Evolutionary conservation across 805 yeast species (phyloP).

Genomic region (Limtongozyma cylindracea): DNA sequence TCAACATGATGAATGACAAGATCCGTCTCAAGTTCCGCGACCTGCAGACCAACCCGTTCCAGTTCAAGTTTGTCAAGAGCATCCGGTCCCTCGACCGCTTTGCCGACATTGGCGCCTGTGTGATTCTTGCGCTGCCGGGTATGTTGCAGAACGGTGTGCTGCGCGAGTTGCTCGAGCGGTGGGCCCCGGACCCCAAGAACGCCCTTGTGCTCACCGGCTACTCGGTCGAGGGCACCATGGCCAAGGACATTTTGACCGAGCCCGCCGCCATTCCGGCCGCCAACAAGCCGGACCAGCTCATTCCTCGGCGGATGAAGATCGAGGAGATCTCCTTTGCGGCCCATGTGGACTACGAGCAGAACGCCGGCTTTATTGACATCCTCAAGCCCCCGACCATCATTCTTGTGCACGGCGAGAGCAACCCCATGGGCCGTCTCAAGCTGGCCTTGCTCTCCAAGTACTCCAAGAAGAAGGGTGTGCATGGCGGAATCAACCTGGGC

Average conservation of each 20-base stretch:
- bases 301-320: conserved; percentile 68
- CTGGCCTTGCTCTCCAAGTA: conserved; percentile 81
- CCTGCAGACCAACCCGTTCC: conserved; percentile 47
- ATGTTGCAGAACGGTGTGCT: conserved; percentile 95
- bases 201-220: conserved; percentile 82
- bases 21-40: conserved; percentile 33
- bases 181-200: conserved; percentile 95
- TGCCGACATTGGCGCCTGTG: conserved; percentile 90
- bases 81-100: conserved; percentile 59
- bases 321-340: conserved; percentile 99
- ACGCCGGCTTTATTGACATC: conserved; percentile 70
- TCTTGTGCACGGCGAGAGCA: conserved; percentile 90
- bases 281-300: conserved; percentile 53
- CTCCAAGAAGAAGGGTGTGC: conserved; percentile 53
- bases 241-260: conserved; percentile 66
- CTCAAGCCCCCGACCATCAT: conserved; percentile 72
- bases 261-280: conserved; percentile 78
- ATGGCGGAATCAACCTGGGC: too few species aligned
- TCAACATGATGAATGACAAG: conserved; percentile 91
- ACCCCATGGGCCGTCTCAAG: conserved; percentile 95
- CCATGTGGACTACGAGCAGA: conserved; percentile 91
- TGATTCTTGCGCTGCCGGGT: conserved; percentile 92
- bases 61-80: conserved; percentile 64
- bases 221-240: conserved; percentile 97
- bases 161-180: conserved; percentile 69